phyloP scores from a whole-genome alignment of 2,329 filamentous ascomycete species.

The Diaporthe sp. region DNA sequence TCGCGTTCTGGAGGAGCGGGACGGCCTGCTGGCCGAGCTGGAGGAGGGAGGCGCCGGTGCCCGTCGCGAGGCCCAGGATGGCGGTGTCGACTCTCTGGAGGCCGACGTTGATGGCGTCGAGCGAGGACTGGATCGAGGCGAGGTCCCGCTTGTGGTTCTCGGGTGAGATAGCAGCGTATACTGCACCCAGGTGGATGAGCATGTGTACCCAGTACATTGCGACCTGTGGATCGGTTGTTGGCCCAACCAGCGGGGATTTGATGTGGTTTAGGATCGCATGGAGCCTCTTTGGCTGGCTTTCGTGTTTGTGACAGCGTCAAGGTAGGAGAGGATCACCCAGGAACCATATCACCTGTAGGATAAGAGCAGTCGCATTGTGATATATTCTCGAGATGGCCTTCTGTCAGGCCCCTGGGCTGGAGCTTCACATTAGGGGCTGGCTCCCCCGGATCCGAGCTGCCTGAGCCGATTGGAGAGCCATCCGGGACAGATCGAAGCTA shows the following conservation, averaged over 20 bases:
- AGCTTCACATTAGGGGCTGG: background rate
- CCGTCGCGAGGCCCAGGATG: constrained; percentile 7
- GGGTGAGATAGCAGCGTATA: background rate
- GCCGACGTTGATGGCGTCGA: constrained; percentile 33
- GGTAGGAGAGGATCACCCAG: background rate
- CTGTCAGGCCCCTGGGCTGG: background rate
- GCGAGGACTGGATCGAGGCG: constrained; percentile 27
- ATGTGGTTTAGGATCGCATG: constrained; percentile 13
- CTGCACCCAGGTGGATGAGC: background rate
- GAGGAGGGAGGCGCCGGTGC: background rate
- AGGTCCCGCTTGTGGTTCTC: constrained; percentile 17
- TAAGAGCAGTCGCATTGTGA: background rate
- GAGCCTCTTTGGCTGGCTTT: background rate
- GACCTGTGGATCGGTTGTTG: background rate
- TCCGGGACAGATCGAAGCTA: constrained; percentile 4
- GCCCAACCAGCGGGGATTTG: background rate
- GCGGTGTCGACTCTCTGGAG: constrained; percentile 30
- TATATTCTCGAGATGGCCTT: background rate
- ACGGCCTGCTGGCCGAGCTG: constrained; percentile 15
- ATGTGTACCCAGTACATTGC: constrained; percentile 7
- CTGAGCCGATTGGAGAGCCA: background rate
- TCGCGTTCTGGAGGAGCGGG: constrained; percentile 26
- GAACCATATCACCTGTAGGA: background rate
- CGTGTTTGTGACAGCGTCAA: background rate
- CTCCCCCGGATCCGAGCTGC: background rate